Conservation (phyloP, 1,284 basidiomycete genomes). For the Ceratobasidium theobromae region DNA sequence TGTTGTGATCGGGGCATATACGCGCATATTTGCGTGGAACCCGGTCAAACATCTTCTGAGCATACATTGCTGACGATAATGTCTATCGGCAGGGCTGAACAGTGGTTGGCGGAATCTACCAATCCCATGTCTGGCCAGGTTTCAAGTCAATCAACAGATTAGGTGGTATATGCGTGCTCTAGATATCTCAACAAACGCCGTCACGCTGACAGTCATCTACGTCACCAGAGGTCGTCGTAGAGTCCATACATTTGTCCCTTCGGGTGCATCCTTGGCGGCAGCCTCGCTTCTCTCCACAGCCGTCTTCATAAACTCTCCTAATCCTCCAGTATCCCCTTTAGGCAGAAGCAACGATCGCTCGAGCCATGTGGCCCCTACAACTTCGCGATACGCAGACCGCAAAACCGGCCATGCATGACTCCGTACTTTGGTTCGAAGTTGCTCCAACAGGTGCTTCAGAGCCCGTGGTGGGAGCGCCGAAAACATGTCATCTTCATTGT, state of each 20-base stretch:
- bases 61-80: too few species aligned
- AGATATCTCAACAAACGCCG: neutral
- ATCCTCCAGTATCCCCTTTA: neutral
- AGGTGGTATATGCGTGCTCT: too few species aligned
- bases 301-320: constrained; percentile 6
- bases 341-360: constrained; percentile 11
- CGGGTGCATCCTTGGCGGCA: neutral
- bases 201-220: neutral
- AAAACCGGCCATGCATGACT: constrained; percentile 17
- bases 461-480: constrained; percentile 4
- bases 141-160: too few species aligned
- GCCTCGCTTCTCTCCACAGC: constrained; percentile 15
- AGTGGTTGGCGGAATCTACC: too few species aligned
- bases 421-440: constrained; percentile 13
- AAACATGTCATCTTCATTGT: neutral
- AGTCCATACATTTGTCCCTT: neutral
- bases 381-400: constrained; percentile 17
- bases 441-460: neutral
- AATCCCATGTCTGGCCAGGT: too few species aligned
- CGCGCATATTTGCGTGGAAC: too few species aligned
- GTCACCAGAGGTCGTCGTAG: neutral
- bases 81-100: too few species aligned
- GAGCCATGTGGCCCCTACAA: constrained; percentile 3
- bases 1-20: too few species aligned
- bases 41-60: too few species aligned